A percentile compares a stretch with the other conserved stretches of the same genome.
Evolutionary conservation across 352 stramenopile species (phyloP).

Genomic region (Pythium aquatile): DNA sequence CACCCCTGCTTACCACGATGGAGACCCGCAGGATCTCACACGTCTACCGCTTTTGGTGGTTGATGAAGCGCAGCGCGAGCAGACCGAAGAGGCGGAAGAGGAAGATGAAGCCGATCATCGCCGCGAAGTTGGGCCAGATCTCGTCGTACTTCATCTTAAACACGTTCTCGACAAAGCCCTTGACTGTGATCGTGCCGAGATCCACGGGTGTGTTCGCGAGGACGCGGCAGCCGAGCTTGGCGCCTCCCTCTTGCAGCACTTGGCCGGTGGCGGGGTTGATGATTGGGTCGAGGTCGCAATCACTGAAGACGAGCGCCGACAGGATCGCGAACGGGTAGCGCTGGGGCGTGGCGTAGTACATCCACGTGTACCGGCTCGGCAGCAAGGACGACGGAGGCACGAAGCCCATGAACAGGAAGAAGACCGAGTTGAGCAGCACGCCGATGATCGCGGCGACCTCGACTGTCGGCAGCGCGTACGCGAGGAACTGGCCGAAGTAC

Average conservation of each 20-base stretch:
- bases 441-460: slow-evolving; percentile 40
- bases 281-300: slow-evolving; percentile 38
- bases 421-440: slow-evolving; percentile 45
- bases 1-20: too few species aligned
- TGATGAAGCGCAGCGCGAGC: slow-evolving; percentile 54
- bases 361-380: slow-evolving; percentile 33
- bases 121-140: slow-evolving; percentile 42
- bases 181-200: slow-evolving; percentile 22
- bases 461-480: slow-evolving; percentile 43
- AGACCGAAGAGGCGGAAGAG: slow-evolving; percentile 46
- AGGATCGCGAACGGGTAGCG: slow-evolving; percentile 43
- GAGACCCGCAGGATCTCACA: not conserved
- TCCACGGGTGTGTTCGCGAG: slow-evolving; percentile 24
- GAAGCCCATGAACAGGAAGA: slow-evolving; percentile 59
- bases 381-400: slow-evolving; percentile 35
- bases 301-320: slow-evolving; percentile 35
- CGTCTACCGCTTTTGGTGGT: slow-evolving; percentile 37
- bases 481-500: slow-evolving; percentile 78
- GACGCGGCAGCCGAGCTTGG: slow-evolving; percentile 29
- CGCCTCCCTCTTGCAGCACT: slow-evolving; percentile 6
- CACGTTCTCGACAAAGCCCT: slow-evolving; percentile 41
- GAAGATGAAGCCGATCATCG: slow-evolving; percentile 48
- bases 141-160: slow-evolving; percentile 64
- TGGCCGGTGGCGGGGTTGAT: slow-evolving; percentile 31
- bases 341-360: slow-evolving; percentile 40